Evolutionary conservation across 371 early-diverging fungal genomes (phyloP).

Genomic region (Choanephora cucurbitarum): DNA sequence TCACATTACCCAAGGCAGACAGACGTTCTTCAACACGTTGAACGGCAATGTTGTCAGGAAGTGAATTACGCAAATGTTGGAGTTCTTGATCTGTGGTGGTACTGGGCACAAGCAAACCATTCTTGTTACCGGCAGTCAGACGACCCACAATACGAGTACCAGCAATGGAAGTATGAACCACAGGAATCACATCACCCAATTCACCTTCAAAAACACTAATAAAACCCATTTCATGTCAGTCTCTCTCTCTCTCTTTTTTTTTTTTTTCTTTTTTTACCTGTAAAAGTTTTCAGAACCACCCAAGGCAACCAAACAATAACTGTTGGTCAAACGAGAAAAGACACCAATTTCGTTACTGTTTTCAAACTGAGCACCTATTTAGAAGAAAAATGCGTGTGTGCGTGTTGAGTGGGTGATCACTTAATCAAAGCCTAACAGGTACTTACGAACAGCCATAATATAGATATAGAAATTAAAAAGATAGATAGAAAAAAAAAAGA

Average conservation of each 20-base stretch:
- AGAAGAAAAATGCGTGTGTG: too few relatives aligned
- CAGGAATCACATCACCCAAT: slow-evolving; percentile 96
- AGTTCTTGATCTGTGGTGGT: slow-evolving; percentile 99
- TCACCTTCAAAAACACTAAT: slow-evolving; percentile 93
- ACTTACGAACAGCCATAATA: slow-evolving; percentile 6
- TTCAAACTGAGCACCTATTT: slow-evolving; percentile 95
- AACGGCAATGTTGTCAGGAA: slow-evolving; percentile 95
- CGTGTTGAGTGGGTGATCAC: slow-evolving; percentile 28
- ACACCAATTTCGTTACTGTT: slow-evolving; percentile 99
- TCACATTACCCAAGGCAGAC: slow-evolving; percentile 99
- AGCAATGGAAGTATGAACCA: slow-evolving; percentile 98
- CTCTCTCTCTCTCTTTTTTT: neutral
- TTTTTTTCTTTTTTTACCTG: slow-evolving; percentile 58
- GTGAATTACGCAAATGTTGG: slow-evolving; percentile 96
- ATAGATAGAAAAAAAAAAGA: neutral
- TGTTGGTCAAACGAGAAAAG: slow-evolving; percentile 98
- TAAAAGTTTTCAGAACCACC: slow-evolving; percentile 99
- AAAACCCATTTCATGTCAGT: neutral
- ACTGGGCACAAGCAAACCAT: slow-evolving; percentile 97
- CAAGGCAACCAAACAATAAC: slow-evolving; percentile 98
- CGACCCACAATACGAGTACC: slow-evolving; percentile 98
- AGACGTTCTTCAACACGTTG: slow-evolving; percentile 98
- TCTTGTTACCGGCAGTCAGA: slow-evolving; percentile 93
- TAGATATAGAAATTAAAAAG: neutral
- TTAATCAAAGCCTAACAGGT: neutral